Percentiles rank a stretch among this genome's conserved stretches.
phyloP scores from a whole-genome alignment of 2,329 filamentous ascomycete genomes.

The Fusarium aywerte region DNA sequence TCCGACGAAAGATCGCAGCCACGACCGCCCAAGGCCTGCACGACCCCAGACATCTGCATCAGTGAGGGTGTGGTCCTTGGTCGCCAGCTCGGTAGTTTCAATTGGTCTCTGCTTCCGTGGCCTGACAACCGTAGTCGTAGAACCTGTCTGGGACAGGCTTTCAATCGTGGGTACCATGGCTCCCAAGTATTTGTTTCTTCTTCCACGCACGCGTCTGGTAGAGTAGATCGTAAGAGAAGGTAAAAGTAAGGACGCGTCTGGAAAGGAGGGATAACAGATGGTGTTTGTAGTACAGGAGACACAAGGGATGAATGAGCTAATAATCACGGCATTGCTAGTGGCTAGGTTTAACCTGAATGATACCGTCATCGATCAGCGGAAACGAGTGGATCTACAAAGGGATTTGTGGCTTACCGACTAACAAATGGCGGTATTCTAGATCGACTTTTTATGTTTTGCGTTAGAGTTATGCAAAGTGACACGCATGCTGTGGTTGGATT shows the following conservation, averaged over 20 bases:
- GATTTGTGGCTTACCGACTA: neutral
- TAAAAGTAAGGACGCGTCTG: neutral
- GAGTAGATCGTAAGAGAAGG: neutral
- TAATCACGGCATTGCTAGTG: constrained; percentile 1
- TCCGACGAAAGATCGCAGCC: constrained; percentile 39
- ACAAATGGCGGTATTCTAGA: neutral
- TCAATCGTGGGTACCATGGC: constrained; percentile 9
- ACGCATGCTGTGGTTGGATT: neutral
- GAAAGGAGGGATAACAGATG: neutral
- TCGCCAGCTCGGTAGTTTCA: neutral
- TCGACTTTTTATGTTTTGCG: neutral
- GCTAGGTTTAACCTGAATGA: neutral
- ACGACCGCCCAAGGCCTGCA: constrained; percentile 39
- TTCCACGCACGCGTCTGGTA: neutral
- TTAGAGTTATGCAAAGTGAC: neutral
- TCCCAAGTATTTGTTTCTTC: neutral
- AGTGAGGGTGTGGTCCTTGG: neutral
- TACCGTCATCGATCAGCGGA: constrained; percentile 15
- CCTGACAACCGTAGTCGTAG: neutral
- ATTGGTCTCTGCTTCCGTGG: neutral
- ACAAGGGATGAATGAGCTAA: neutral
- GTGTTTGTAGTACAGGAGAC: neutral
- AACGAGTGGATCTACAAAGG: neutral
- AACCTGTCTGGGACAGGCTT: constrained; percentile 1
- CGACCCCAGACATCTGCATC: constrained; percentile 41